A percentile compares a stretch with the other conserved stretches of the same genome.
phyloP scores from a whole-genome alignment of 2,329 filamentous ascomycete genomes.

The Cercospora janseana region DNA sequence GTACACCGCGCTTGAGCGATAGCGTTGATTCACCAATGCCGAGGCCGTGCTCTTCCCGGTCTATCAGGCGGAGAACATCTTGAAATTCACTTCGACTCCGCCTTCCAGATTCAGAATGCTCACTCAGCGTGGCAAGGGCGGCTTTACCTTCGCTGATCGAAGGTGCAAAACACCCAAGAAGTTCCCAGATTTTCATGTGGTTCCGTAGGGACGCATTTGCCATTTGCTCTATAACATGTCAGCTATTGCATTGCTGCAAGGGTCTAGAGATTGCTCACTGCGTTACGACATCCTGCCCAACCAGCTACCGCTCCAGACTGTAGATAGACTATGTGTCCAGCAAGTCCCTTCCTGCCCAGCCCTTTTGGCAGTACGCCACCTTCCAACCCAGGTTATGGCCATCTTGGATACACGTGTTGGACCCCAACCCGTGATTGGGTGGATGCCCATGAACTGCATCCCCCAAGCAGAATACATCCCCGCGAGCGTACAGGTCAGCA shows the following conservation, averaged over 20 bases:
- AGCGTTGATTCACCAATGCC: constrained; percentile 61
- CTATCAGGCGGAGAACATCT: no score
- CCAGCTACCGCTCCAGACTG: constrained; percentile 38
- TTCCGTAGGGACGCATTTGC: constrained; percentile 59
- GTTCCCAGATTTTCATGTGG: constrained; percentile 42
- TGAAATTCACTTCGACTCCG: no score
- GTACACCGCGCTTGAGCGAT: constrained; percentile 44
- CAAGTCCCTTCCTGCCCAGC: constrained; percentile 25
- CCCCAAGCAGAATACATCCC: constrained; percentile 53
- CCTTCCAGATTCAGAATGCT: no score
- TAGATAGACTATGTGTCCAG: constrained; percentile 34
- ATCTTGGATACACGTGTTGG: constrained; percentile 29
- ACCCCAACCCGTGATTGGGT: constrained; percentile 56
- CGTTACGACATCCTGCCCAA: constrained; percentile 49
- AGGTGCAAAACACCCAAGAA: constrained; percentile 33
- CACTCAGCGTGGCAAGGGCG: no score
- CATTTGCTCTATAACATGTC: no score
- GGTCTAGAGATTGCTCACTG: no score
- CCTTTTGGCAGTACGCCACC: constrained; percentile 31
- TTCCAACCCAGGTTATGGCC: constrained; percentile 13
- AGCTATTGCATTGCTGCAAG: no score
- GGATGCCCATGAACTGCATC: constrained; percentile 60
- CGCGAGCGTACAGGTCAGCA: constrained; percentile 51
- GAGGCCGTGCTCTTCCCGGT: constrained; percentile 51
- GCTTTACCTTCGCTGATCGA: constrained; percentile 26